These are phyloP conservation scores for Spergularia azorica DNA, from an alignment of 179 eudicot genomes.

Conservation along the genomic window DNA sequence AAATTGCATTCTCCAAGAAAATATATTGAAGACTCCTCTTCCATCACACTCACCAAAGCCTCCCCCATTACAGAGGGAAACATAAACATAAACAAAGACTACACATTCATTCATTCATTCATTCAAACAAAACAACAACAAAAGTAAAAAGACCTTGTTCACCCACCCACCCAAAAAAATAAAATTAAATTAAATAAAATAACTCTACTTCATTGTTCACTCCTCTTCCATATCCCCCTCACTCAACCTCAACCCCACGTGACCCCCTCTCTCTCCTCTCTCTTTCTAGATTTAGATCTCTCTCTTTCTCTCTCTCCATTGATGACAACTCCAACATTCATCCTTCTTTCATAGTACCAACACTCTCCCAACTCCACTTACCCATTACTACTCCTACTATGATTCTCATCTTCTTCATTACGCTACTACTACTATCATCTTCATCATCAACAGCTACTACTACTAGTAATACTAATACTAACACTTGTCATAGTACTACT, in stretches of 20 bases:
- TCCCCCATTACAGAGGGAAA: no score
- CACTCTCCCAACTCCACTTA: not conserved
- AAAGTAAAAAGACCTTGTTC: no score
- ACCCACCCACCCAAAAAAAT: not conserved
- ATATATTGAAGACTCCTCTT: no score
- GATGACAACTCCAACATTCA: conserved; percentile 15
- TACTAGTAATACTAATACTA: no score
- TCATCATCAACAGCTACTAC: not conserved
- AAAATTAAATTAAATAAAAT: no score
- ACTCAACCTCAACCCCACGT: conserved; percentile 23
- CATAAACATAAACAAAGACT: no score
- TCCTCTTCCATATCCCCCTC: conserved; percentile 29
- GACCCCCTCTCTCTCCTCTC: conserved; percentile 13
- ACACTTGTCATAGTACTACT: not conserved
- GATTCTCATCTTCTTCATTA: conserved; percentile 20
- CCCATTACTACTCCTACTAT: conserved; percentile 20
- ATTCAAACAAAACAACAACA: no score
- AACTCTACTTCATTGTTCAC: conserved; percentile 24
- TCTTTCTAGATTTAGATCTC: conserved; percentile 17
- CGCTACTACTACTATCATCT: conserved; percentile 36
- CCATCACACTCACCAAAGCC: no score
- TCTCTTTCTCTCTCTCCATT: conserved; percentile 41
- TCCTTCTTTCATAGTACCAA: conserved; percentile 22
- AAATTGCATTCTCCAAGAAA: no score
- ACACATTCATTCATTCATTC: no score